Conservation (phyloP, 148 eudicot species). For the Fagopyrum homotropicum region DNA sequence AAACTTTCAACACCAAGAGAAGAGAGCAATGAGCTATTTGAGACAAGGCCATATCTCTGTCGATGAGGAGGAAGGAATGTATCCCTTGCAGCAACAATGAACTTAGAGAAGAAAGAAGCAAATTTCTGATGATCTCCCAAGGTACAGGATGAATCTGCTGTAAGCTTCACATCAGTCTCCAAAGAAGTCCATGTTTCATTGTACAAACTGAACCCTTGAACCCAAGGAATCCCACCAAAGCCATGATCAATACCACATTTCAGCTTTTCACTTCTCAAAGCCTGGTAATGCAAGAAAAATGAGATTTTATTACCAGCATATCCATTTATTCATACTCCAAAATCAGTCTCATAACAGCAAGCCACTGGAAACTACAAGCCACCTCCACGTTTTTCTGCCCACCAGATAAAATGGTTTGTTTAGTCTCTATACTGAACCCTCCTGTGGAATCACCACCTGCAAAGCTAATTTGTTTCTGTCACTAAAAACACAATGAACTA, state of each 20-base stretch:
- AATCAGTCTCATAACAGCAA: constrained; percentile 12
- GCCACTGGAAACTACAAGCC: constrained; percentile 38
- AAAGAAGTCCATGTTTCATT: constrained; percentile 25
- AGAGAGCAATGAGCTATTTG: constrained; percentile 54
- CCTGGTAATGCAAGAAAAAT: constrained; percentile 28
- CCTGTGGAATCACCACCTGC: constrained; percentile 33
- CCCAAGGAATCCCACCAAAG: constrained; percentile 39
- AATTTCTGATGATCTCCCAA: constrained; percentile 45
- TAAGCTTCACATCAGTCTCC: constrained; percentile 24
- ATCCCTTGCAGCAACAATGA: constrained; percentile 42
- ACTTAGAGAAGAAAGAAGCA: constrained; percentile 51
- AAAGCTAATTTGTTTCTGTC: constrained; percentile 20
- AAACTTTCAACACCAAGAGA: constrained; percentile 47
- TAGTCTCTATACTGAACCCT: constrained; percentile 28
- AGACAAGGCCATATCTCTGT: constrained; percentile 55
- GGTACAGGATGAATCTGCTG: constrained; percentile 45
- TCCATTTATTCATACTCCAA: constrained; percentile 15
- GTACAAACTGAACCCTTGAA: constrained; percentile 37
- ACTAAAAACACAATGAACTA: constrained; percentile 5
- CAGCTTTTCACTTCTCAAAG: constrained; percentile 36
- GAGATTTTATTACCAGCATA: constrained; percentile 16
- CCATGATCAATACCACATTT: constrained; percentile 35
- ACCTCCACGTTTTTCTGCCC: constrained; percentile 48
- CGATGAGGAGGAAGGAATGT: constrained; percentile 73
- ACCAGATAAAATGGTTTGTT: constrained; percentile 33